Conservation (phyloP, 116 monocot genomes). For the Papilionanthe hybrid region DNA sequence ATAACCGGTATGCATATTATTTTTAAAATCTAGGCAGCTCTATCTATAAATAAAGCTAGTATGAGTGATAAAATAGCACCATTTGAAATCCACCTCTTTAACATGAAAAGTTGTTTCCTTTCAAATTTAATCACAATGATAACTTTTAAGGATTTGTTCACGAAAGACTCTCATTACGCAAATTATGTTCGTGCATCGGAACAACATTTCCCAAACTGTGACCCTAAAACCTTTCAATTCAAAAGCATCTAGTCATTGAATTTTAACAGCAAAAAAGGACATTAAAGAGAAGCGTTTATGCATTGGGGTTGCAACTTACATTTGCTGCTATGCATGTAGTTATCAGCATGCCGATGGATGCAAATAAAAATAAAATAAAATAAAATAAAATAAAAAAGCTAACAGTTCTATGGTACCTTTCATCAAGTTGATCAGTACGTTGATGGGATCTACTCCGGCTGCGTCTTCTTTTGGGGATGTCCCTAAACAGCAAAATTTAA, state of each 20-base stretch:
- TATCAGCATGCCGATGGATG: background rate
- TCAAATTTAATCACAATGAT: background rate
- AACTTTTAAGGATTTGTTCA: background rate
- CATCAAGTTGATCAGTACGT: constrained; percentile 1
- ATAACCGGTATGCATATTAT: too few relatives aligned
- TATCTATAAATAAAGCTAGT: too few relatives aligned
- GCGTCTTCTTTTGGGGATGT: constrained; percentile 1
- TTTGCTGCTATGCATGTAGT: background rate
- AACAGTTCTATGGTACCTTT: constrained; percentile 11
- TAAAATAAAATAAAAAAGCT: background rate
- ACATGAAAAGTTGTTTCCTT: too few relatives aligned
- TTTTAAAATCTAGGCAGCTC: too few relatives aligned
- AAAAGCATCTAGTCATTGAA: background rate
- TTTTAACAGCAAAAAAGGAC: background rate
- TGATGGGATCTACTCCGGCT: constrained; percentile 15
- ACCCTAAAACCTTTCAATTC: background rate
- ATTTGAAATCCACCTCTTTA: too few relatives aligned
- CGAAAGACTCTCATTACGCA: background rate
- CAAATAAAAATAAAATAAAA: background rate
- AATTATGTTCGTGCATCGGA: background rate
- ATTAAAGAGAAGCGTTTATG: background rate
- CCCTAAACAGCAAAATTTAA: constrained; percentile 8
- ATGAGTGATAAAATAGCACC: too few relatives aligned
- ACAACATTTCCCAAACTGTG: background rate
- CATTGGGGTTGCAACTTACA: background rate